Evolutionary conservation across 1,139 yeast species (phyloP).

Genomic region (Spathaspora jeffriesii): DNA sequence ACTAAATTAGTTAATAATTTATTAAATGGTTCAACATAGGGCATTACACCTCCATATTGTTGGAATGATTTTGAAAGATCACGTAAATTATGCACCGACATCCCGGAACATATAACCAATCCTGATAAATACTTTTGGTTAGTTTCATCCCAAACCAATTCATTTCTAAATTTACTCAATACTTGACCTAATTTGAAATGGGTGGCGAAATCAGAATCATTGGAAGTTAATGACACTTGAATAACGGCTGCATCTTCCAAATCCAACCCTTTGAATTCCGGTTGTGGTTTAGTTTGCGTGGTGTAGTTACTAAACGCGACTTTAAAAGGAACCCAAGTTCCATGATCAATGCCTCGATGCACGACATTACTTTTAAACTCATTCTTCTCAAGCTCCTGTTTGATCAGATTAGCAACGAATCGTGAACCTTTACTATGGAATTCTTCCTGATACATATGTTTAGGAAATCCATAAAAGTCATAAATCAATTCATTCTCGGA

Average conservation of each 20-base stretch:
- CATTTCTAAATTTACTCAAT: conserved; percentile 50
- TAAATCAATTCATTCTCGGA: conserved; percentile 48
- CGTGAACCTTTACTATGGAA: conserved; percentile 52
- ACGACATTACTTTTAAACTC: conserved; percentile 49
- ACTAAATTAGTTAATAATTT: conserved; percentile 38
- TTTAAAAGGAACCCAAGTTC: conserved; percentile 79
- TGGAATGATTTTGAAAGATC: conserved; percentile 39
- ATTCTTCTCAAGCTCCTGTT: conserved; percentile 32
- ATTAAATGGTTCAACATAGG: conserved; percentile 56
- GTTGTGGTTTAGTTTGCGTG: conserved; percentile 18
- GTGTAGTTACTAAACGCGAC: conserved; percentile 59
- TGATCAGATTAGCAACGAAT: conserved; percentile 45
- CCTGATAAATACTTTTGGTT: conserved; percentile 37
- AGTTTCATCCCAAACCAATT: conserved; percentile 34
- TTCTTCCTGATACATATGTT: conserved; percentile 58
- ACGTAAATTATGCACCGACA: conserved; percentile 74
- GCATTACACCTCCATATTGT: conserved; percentile 27
- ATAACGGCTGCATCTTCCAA: conserved; percentile 53
- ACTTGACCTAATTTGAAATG: conserved; percentile 60
- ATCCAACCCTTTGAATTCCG: conserved; percentile 34
- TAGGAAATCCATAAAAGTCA: conserved; percentile 75
- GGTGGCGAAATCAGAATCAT: conserved; percentile 43
- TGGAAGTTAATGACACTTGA: conserved; percentile 62
- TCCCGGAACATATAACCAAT: conserved; percentile 64
- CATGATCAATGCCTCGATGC: conserved; percentile 69